Evolutionary conservation across 176 grass and related monocot species (phyloP).

Genomic region (Olyra latifolia): DNA sequence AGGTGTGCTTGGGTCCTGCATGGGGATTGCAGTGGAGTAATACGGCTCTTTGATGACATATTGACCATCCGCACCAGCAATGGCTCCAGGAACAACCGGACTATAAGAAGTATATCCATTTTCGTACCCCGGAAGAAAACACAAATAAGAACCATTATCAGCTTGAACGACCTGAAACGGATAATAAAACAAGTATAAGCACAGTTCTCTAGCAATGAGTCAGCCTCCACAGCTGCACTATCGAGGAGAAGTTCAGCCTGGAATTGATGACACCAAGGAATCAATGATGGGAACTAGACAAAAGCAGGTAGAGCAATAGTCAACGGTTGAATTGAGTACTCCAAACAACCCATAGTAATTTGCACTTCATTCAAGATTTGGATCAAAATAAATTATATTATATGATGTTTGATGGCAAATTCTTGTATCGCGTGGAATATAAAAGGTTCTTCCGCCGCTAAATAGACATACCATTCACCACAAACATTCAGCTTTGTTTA

Average conservation of each 20-base stretch:
- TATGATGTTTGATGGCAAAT: slow-evolving; percentile 4
- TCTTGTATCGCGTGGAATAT: slow-evolving; percentile 12
- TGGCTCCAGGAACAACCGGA: slow-evolving; percentile 45
- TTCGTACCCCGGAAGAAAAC: slow-evolving; percentile 69
- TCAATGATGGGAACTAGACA: background rate
- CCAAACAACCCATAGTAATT: background rate
- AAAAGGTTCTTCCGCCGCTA: background rate
- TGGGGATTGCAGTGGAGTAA: slow-evolving; percentile 43
- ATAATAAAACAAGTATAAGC: slow-evolving; percentile 24
- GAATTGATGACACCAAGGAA: background rate
- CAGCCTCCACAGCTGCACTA: slow-evolving; percentile 8
- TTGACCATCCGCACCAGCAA: slow-evolving; percentile 60
- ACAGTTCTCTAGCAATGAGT: slow-evolving; percentile 23
- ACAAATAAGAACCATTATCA: slow-evolving; percentile 77
- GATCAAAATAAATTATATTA: background rate
- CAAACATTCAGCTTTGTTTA: slow-evolving; percentile 21
- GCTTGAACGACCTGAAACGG: slow-evolving; percentile 69
- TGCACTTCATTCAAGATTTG: slow-evolving; percentile 25
- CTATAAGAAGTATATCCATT: slow-evolving; percentile 55
- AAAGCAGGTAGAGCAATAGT: background rate
- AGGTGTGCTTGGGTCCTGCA: slow-evolving; percentile 49
- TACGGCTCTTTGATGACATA: slow-evolving; percentile 63
- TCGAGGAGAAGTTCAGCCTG: slow-evolving; percentile 16
- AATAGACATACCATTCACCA: slow-evolving; percentile 7
- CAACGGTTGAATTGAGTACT: slow-evolving; percentile 6